Evolutionary conservation across 2,329 filamentous ascomycete species (phyloP).

Genomic region (Ceratocystis albifundus): DNA sequence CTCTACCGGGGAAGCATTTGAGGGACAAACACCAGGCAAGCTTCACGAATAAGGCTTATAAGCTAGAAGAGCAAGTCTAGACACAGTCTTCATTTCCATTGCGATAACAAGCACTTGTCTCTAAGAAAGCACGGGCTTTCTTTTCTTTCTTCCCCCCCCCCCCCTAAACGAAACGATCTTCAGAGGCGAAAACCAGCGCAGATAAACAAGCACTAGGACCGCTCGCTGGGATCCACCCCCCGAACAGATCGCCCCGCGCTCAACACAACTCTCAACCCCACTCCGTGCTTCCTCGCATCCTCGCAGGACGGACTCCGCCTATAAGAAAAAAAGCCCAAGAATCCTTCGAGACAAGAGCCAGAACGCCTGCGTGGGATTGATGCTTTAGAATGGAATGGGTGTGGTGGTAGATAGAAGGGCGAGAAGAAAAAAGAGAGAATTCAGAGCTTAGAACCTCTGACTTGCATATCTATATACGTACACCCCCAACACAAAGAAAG

Average conservation of each 20-base stretch:
- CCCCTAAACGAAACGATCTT: neutral
- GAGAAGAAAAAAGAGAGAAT: neutral
- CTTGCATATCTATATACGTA: neutral
- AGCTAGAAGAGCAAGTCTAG: too few relatives aligned
- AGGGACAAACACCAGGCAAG: too few relatives aligned
- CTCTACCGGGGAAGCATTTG: too few relatives aligned
- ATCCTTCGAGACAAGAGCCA: neutral
- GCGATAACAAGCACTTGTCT: too few relatives aligned
- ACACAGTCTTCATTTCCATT: too few relatives aligned
- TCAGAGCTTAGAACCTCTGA: neutral
- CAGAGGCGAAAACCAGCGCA: slow-evolving; percentile 7
- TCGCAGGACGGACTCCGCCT: neutral
- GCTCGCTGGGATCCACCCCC: slow-evolving; percentile 6
- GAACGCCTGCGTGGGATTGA: neutral
- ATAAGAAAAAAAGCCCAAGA: neutral
- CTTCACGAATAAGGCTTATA: too few relatives aligned
- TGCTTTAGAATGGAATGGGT: neutral
- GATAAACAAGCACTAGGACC: slow-evolving; percentile 2
- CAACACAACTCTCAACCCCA: slow-evolving; percentile 1
- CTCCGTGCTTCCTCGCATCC: neutral
- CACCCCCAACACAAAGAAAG: neutral
- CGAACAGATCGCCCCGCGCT: slow-evolving; percentile 5
- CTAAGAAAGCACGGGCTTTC: neutral
- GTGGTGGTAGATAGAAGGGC: neutral
- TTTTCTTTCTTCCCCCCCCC: neutral